phyloP scores from a whole-genome alignment of 2,329 filamentous ascomycete genomes.

The Hymenoscyphus infarciens region DNA sequence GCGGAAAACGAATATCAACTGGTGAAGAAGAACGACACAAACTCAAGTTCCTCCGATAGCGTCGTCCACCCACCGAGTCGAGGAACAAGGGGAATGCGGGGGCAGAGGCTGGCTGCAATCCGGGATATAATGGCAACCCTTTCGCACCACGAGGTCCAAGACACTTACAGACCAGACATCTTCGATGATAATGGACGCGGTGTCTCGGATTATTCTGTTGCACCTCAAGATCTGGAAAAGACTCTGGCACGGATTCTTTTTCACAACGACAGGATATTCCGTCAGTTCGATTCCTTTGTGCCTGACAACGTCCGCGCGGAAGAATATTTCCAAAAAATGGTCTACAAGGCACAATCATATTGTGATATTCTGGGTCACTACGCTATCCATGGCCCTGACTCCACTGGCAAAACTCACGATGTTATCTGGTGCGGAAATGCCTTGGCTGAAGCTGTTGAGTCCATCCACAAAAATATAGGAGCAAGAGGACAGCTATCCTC shows the following conservation, averaged over 20 bases:
- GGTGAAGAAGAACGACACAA: slow-evolving; percentile 21
- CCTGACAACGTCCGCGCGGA: slow-evolving; percentile 24
- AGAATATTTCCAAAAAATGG: slow-evolving; percentile 30
- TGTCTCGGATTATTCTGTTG: slow-evolving; percentile 18
- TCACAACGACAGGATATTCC: slow-evolving; percentile 27
- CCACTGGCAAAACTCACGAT: slow-evolving; percentile 21
- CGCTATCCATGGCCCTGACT: slow-evolving; percentile 22
- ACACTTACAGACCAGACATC: slow-evolving; percentile 27
- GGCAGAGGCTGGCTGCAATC: slow-evolving; percentile 21
- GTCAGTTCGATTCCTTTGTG: slow-evolving; percentile 26
- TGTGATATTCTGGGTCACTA: slow-evolving; percentile 27
- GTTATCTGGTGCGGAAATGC: slow-evolving; percentile 29
- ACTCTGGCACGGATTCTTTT: slow-evolving; percentile 30
- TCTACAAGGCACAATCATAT: slow-evolving; percentile 22
- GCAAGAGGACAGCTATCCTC: slow-evolving; percentile 22
- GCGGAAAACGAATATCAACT: slow-evolving; percentile 29
- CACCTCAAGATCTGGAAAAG: slow-evolving; percentile 27
- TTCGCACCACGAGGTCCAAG: slow-evolving; percentile 19
- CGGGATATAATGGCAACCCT: slow-evolving; percentile 33
- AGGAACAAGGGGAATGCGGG: slow-evolving; percentile 21
- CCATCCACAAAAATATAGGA: slow-evolving; percentile 24
- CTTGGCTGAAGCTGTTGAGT: slow-evolving; percentile 27
- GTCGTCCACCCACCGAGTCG: slow-evolving; percentile 1
- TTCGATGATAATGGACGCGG: slow-evolving; percentile 24
- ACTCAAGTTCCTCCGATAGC: background rate